Evolutionary conservation across 345 rosid genomes (phyloP), one percentile per base, ranked within the genome.

Genomic region (Acer yangbiense): DNA sequence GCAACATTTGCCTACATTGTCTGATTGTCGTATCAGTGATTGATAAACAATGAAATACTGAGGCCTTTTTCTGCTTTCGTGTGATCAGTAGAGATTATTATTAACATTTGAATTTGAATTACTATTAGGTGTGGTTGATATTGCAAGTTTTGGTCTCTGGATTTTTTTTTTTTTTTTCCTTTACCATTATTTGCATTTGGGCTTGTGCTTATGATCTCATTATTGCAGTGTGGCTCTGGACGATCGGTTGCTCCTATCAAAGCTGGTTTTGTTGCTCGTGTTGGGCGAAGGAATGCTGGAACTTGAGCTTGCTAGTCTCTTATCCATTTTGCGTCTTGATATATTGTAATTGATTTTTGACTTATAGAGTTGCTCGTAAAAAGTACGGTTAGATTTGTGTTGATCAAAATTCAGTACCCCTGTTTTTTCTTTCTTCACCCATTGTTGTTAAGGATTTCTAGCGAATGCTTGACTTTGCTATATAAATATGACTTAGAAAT

Each of bases 191-290:
- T 9, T 35, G 21, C 17, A 65, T 14, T 58, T 48, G 6, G 4
- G 13, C 41, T 61, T 21, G 46, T 10, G 50, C 1, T 63, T 35
- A 25, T 20, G 63, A 7, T 69, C 71, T 60, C 9, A 2, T 52
- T 52, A 1, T 14, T 85, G 86, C 91, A 94, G 99, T 94, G 98
- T 82, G 98, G 98, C 55, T 97, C 98, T 35, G 97, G 95, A 72
- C 84, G 98, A 78, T 97, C 99, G 35, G 98, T 97, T 80, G 92
- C 98, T 41, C 99, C 89, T 39, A 97, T 97, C 80, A 94, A 94
- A 86, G 93, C 95, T 80, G 98, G 99, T 71, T 97, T 92, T 46
- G 95, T 92, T 72, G 99, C 99, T n/a, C 98, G 95, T 76, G 98
- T 94, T 77, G 98, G 99, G 69, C 93, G 98, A 17, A 90, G 97